Percentiles rank a stretch among this genome's conserved stretches.
Evolutionary conservation across 73 alveolate genomes (phyloP).

Genomic region (Paramecium tetraurelia): DNA sequence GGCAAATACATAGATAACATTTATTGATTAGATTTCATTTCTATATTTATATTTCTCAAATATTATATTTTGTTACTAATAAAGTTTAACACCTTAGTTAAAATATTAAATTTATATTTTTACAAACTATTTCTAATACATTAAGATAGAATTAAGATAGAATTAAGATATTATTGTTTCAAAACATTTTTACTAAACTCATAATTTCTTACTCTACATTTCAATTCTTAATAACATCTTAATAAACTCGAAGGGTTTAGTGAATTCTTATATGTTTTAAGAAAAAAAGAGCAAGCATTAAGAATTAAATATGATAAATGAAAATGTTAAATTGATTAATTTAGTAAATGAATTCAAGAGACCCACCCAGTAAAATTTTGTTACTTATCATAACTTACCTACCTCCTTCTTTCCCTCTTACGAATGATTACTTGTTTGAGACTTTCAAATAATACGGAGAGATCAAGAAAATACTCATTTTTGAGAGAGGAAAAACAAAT

Average conservation of each 20-base stretch:
- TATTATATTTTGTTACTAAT: too few relatives aligned
- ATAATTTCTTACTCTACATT: not conserved
- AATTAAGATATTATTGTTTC: not conserved
- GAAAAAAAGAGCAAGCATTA: not conserved
- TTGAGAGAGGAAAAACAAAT: slow-evolving; percentile 52
- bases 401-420: slow-evolving; percentile 37
- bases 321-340: not conserved
- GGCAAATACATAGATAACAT: not conserved
- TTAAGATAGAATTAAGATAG: not conserved
- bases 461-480: not conserved
- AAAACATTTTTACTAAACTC: not conserved
- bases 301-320: not conserved
- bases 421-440: slow-evolving; percentile 19
- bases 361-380: slow-evolving; percentile 45
- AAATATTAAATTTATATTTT: too few relatives aligned
- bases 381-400: slow-evolving; percentile 22
- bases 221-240: not conserved
- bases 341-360: slow-evolving; percentile 43
- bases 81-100: not conserved
- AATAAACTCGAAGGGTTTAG: not conserved
- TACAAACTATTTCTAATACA: not conserved
- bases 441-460: not conserved
- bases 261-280: not conserved
- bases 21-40: not conserved
- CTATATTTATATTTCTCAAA: not conserved